Evolutionary conservation across 2,329 filamentous ascomycete genomes (phyloP).

Genomic region (Ophiosphaerella narmari): DNA sequence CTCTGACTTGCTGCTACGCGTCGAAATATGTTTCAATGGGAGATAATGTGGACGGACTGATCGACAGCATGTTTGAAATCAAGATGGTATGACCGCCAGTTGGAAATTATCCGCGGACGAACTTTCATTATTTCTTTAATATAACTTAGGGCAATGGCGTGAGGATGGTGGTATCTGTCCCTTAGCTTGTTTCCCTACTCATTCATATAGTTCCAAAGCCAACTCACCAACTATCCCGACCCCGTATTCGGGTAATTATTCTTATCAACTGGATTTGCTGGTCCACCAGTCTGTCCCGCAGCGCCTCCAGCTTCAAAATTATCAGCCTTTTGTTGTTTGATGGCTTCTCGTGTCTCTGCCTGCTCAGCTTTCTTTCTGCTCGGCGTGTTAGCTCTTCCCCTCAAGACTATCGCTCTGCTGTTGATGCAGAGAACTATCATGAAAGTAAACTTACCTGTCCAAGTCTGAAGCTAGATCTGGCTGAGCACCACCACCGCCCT

Average conservation of each 20-base stretch:
- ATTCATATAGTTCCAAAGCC: not conserved
- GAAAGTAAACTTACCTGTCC: constrained; percentile 42
- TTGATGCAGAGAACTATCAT: not conserved
- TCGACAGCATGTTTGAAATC: no score
- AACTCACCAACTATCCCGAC: constrained; percentile 2
- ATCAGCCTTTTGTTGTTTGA: constrained; percentile 46
- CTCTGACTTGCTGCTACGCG: no score
- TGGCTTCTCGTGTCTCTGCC: constrained; percentile 46
- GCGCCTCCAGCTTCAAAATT: constrained; percentile 49
- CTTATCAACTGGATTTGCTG: constrained; percentile 45
- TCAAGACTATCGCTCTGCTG: no score
- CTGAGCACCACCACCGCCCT: constrained; percentile 44
- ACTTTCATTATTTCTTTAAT: no score
- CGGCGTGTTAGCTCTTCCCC: constrained; percentile 6
- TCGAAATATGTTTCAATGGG: no score
- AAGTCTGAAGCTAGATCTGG: constrained; percentile 51
- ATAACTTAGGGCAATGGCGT: no score
- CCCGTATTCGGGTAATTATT: constrained; percentile 32
- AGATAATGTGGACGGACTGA: no score
- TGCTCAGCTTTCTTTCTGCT: constrained; percentile 57
- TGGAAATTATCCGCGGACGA: no score
- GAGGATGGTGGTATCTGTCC: no score
- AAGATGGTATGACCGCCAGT: no score
- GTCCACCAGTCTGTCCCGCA: constrained; percentile 53
- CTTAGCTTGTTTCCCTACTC: no score